Conservation (phyloP, 495 filamentous ascomycete genomes). For the Podospora conica region DNA sequence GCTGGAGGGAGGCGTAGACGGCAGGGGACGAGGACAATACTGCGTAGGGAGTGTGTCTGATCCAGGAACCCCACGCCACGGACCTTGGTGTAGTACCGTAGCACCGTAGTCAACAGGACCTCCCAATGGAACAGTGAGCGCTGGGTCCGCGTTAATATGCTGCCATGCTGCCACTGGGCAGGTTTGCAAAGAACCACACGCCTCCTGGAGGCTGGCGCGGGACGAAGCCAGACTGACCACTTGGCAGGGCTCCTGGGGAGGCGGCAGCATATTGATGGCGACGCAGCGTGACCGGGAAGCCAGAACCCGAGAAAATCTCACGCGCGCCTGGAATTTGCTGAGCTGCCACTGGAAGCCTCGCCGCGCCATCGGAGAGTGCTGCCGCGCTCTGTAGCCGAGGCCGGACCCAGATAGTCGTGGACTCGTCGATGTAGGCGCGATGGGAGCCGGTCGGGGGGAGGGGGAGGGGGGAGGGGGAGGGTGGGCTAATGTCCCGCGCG, state of each 20-base stretch:
- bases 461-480: not conserved
- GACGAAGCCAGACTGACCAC: conserved; percentile 8
- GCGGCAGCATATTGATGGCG: conserved; percentile 11
- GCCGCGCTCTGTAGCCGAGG: not conserved
- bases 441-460: not conserved
- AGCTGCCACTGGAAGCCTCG: not conserved
- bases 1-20: not conserved
- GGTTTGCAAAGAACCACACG: not conserved
- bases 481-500: conserved; percentile 2
- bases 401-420: too few relatives aligned
- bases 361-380: not conserved
- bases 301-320: conserved; percentile 7
- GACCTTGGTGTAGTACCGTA: not conserved
- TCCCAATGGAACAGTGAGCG: conserved; percentile 4
- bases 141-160: conserved; percentile 2
- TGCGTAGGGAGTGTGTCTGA: not conserved
- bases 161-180: conserved; percentile 14
- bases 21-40: not conserved
- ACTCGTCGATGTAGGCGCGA: not conserved
- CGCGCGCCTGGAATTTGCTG: conserved; percentile 8
- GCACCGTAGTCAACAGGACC: not conserved
- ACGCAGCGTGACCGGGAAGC: conserved; percentile 12
- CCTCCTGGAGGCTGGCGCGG: conserved; percentile 10
- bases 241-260: conserved; percentile 7
- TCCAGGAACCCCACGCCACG: not conserved